These are phyloP conservation scores for Aspergillus oerlinghausenensis DNA, from an alignment of 2,329 filamentous ascomycete genomes.

Conservation along the genomic window DNA sequence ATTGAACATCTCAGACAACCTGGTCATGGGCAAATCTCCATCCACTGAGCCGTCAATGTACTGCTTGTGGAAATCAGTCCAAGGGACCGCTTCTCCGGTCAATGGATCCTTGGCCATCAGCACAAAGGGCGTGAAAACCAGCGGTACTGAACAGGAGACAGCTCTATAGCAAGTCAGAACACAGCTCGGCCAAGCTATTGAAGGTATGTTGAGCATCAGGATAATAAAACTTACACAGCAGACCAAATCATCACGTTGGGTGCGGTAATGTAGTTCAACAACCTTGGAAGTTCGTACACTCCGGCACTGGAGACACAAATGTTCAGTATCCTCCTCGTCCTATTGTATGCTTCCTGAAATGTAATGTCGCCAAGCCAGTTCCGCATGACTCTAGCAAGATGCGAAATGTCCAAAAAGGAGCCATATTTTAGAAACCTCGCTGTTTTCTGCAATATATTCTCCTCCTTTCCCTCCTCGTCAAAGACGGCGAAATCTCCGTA, in stretches of 20 bases:
- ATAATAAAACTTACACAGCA: slow-evolving; percentile 59
- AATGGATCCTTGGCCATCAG: slow-evolving; percentile 79
- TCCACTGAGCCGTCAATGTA: slow-evolving; percentile 96
- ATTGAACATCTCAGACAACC: slow-evolving; percentile 91
- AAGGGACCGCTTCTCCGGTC: slow-evolving; percentile 71
- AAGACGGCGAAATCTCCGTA: slow-evolving; percentile 80
- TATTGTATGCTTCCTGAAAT: slow-evolving; percentile 92
- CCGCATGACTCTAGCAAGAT: slow-evolving; percentile 77
- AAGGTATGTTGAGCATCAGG: background rate
- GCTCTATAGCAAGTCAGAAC: slow-evolving; percentile 45
- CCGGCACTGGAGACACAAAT: slow-evolving; percentile 88
- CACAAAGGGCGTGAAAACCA: slow-evolving; percentile 75
- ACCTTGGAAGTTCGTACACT: slow-evolving; percentile 76
- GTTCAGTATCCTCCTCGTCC: slow-evolving; percentile 86
- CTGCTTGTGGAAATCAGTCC: slow-evolving; percentile 78
- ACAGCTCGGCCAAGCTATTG: background rate
- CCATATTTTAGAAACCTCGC: slow-evolving; percentile 74
- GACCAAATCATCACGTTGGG: slow-evolving; percentile 97
- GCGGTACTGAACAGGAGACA: slow-evolving; percentile 89
- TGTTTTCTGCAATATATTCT: slow-evolving; percentile 64
- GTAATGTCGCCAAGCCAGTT: slow-evolving; percentile 80
- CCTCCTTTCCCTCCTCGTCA: slow-evolving; percentile 55
- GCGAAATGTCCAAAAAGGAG: slow-evolving; percentile 76
- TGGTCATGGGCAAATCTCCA: slow-evolving; percentile 86
- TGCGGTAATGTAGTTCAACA: slow-evolving; percentile 89